Conservation (phyloP, 139 green algal species). For the Eudorina sp. region DNA sequence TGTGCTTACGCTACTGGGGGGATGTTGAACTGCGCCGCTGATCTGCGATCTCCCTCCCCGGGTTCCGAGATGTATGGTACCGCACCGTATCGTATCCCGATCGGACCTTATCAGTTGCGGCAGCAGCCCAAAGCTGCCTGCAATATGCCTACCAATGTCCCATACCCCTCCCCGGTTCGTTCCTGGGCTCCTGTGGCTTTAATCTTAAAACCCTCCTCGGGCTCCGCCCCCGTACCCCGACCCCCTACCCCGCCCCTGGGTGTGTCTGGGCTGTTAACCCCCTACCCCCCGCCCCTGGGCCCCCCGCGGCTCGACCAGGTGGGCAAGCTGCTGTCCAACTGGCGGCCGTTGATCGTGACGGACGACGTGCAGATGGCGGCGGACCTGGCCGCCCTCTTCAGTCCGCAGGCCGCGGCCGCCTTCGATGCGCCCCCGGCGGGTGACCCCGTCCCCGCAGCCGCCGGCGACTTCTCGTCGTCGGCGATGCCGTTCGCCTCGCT, state of each 20-base stretch:
- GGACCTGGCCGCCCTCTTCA: not conserved
- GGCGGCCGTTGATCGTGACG: constrained; percentile 27
- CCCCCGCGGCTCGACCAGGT: constrained; percentile 10
- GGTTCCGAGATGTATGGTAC: too few relatives aligned
- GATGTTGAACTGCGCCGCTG: too few relatives aligned
- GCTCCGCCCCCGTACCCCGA: not conserved
- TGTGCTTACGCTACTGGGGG: too few relatives aligned
- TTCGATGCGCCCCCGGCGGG: not conserved
- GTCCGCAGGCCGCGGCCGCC: not conserved
- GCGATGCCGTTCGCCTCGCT: not conserved
- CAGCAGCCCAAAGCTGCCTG: too few relatives aligned
- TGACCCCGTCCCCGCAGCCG: not conserved
- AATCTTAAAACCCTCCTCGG: too few relatives aligned
- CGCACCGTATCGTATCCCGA: too few relatives aligned
- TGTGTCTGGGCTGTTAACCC: not conserved
- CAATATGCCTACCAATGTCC: too few relatives aligned
- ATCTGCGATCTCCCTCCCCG: too few relatives aligned
- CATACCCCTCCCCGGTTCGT: too few relatives aligned
- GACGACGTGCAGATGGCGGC: constrained; percentile 22
- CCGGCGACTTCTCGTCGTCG: not conserved
- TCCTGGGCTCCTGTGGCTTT: too few relatives aligned
- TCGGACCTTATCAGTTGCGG: too few relatives aligned
- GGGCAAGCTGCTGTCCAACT: constrained; percentile 50
- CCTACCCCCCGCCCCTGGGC: not conserved
- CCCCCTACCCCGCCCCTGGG: not conserved